phyloP scores from a whole-genome alignment of 441 rosid species.

The Hura crepitans region DNA sequence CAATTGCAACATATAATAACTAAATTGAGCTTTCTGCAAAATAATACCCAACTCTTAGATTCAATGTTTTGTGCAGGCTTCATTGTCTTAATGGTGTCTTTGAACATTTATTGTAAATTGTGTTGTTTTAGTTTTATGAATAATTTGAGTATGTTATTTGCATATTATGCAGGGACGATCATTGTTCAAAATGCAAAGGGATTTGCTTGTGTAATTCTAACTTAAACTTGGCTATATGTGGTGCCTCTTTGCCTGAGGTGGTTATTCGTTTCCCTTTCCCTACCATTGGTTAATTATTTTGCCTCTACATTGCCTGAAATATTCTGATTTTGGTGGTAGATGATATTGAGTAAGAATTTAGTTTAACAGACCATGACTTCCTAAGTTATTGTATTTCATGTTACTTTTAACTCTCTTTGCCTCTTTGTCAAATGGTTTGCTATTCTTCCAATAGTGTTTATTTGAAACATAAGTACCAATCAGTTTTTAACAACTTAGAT shows the following conservation, averaged over 20 bases:
- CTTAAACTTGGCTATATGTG: conserved; percentile 25
- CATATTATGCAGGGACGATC: conserved; percentile 37
- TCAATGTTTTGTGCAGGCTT: neutral
- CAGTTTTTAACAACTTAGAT: too few relatives aligned
- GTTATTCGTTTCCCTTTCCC: conserved; percentile 17
- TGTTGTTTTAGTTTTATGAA: neutral
- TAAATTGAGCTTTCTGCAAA: neutral
- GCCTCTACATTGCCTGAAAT: conserved; percentile 1
- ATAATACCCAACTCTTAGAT: neutral
- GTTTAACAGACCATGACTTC: neutral
- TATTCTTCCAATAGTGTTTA: neutral
- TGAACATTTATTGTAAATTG: neutral
- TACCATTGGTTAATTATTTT: neutral
- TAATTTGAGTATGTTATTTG: conserved; percentile 20
- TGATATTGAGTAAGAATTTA: neutral
- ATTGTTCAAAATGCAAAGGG: conserved; percentile 29
- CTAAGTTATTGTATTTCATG: neutral
- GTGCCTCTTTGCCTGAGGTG: conserved; percentile 35
- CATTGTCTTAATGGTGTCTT: neutral
- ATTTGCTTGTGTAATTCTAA: conserved; percentile 34
- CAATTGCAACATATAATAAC: neutral
- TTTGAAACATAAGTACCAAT: neutral
- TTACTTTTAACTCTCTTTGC: neutral
- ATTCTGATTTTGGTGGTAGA: neutral
- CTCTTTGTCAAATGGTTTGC: neutral